A percentile compares a stretch with the other conserved stretches of the same genome.
These are phyloP conservation scores for Gynostemma pentaphyllum DNA, from an alignment of 306 rosid genomes.

Conservation along the genomic window DNA sequence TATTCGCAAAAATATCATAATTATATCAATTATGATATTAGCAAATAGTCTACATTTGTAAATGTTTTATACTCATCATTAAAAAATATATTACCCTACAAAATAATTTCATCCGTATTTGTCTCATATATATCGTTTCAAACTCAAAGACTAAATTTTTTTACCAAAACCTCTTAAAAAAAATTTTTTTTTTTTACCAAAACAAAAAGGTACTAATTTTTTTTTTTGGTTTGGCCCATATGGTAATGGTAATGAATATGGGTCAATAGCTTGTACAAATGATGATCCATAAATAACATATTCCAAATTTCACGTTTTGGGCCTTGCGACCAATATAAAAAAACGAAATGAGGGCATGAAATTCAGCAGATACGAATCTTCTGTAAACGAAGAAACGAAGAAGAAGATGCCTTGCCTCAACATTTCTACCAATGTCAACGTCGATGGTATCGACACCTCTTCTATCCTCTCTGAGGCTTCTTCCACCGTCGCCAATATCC, in stretches of 20 bases:
- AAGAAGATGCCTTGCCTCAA: slow-evolving; percentile 84
- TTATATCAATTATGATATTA: no score
- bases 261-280: neutral
- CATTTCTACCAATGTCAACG: slow-evolving; percentile 63
- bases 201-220: no score
- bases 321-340: neutral
- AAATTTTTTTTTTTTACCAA: no score
- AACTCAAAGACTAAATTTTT: no score
- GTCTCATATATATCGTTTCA: no score
- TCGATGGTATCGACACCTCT: slow-evolving; percentile 74
- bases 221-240: neutral
- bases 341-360: neutral
- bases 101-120: no score
- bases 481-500: slow-evolving; percentile 58
- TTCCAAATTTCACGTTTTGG: neutral
- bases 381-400: neutral
- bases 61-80: no score
- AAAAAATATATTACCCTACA: no score
- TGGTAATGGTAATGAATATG: neutral
- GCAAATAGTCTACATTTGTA: no score
- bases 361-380: neutral
- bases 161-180: no score
- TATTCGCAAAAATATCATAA: no score
- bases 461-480: slow-evolving; percentile 84
- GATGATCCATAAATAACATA: neutral